Conservation (phyloP, 371 early-diverging fungal species). For the Entomophthora muscae region DNA sequence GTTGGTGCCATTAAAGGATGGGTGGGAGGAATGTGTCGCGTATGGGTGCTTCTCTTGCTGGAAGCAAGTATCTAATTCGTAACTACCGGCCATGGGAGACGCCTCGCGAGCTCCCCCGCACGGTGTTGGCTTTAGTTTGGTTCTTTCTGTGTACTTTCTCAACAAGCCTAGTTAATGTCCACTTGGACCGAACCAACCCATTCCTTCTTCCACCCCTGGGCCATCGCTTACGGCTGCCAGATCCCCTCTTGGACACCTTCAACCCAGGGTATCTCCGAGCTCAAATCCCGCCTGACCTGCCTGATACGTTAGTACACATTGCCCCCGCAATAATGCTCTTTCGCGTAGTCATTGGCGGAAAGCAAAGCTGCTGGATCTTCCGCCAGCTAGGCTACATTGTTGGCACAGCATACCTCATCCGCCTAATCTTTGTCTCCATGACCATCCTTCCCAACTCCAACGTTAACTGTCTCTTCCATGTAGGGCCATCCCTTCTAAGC, state of each 20-base stretch:
- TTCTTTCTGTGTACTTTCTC: not conserved
- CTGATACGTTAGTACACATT: not conserved
- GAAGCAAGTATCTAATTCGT: not conserved
- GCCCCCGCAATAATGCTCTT: not conserved
- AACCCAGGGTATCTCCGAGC: not conserved
- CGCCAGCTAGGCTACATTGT: conserved; percentile 2
- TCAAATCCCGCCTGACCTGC: not conserved
- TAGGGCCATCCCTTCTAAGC: not conserved
- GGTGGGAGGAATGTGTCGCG: too few species aligned
- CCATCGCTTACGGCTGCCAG: not conserved
- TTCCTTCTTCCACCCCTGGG: not conserved
- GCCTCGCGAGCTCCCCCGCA: not conserved
- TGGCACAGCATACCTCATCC: not conserved
- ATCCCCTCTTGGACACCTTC: not conserved
- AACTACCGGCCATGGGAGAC: conserved; percentile 5
- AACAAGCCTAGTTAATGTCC: not conserved
- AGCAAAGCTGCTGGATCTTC: not conserved
- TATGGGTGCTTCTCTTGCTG: too few species aligned
- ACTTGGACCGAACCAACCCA: not conserved
- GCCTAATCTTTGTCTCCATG: conserved; percentile 1
- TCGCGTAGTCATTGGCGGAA: not conserved
- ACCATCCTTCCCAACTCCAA: conserved; percentile 4
- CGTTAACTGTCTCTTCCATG: not conserved
- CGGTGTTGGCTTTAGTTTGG: not conserved
- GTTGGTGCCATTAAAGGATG: too few species aligned